These are phyloP conservation scores for Pseudogymnoascus sp. DNA, from an alignment of 2,329 filamentous ascomycete genomes.

Conservation along the genomic window DNA sequence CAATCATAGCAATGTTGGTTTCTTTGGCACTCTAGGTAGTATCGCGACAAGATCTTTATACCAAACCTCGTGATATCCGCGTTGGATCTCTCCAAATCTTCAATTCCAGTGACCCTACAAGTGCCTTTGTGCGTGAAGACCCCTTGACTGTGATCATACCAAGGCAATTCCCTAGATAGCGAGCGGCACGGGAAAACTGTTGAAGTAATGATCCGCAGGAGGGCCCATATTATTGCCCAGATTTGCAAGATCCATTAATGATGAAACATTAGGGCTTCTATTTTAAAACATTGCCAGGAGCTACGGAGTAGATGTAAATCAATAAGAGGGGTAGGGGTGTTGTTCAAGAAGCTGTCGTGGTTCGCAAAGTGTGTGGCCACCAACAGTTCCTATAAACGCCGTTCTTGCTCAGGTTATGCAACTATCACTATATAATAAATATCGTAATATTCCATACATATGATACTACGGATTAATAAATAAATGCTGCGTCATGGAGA, in stretches of 20 bases:
- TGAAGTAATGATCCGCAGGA: background rate
- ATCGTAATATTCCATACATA: background rate
- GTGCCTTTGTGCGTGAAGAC: background rate
- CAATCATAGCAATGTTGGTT: slow-evolving; percentile 8
- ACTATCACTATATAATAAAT: background rate
- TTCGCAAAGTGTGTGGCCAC: too few relatives aligned
- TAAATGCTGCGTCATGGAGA: background rate
- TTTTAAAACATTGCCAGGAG: background rate
- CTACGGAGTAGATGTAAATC: background rate
- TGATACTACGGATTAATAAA: background rate
- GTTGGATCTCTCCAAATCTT: background rate
- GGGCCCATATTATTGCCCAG: background rate
- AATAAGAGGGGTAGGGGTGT: background rate
- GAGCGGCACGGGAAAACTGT: background rate
- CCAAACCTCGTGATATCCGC: slow-evolving; percentile 6
- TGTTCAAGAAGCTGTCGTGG: too few relatives aligned
- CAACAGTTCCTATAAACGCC: background rate
- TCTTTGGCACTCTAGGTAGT: slow-evolving; percentile 6
- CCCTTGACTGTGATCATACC: background rate
- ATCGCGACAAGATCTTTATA: slow-evolving; percentile 7
- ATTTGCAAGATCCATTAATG: background rate
- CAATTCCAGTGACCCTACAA: background rate
- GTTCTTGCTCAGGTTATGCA: background rate
- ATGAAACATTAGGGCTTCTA: background rate
- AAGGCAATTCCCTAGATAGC: background rate